These are phyloP conservation scores for Oryza meridionalis DNA, from an alignment of 176 grass and related monocot genomes.

Conservation along the genomic window DNA sequence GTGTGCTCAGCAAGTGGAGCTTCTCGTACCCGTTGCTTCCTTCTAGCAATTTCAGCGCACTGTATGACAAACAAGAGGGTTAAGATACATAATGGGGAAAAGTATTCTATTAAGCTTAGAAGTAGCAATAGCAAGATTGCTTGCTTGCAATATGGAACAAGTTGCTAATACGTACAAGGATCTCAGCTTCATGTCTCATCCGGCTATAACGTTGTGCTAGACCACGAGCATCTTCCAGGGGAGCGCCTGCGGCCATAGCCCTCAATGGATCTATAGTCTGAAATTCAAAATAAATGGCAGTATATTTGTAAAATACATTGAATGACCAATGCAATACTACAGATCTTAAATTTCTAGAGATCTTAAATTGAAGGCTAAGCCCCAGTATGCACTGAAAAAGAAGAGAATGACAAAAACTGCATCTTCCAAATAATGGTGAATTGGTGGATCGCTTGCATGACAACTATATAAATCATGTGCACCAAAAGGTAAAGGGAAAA, in stretches of 20 bases:
- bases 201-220: constrained; percentile 98
- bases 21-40: constrained; percentile 89
- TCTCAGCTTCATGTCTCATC: constrained; percentile 98
- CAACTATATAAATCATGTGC: neutral
- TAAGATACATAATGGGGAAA: neutral
- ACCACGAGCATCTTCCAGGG: constrained; percentile 92
- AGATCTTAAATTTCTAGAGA: too few species aligned
- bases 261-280: constrained; percentile 94
- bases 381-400: constrained; percentile 13
- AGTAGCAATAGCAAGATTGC: constrained; percentile 25
- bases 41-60: constrained; percentile 87
- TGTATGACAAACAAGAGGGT: constrained; percentile 54
- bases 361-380: constrained; percentile 33
- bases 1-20: constrained; percentile 77
- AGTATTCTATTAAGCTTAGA: constrained; percentile 18
- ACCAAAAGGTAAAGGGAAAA: constrained; percentile 7
- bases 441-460: neutral
- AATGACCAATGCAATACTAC: constrained; percentile 20
- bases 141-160: constrained; percentile 12
- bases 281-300: constrained; percentile 43
- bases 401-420: neutral
- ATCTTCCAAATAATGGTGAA: constrained; percentile 3
- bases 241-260: constrained; percentile 61
- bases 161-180: constrained; percentile 47
- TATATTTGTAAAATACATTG: constrained; percentile 29